Base-by-base conservation (phyloP, 306 rosid species). In the Herpetospermum pedunculosum region DNA sequence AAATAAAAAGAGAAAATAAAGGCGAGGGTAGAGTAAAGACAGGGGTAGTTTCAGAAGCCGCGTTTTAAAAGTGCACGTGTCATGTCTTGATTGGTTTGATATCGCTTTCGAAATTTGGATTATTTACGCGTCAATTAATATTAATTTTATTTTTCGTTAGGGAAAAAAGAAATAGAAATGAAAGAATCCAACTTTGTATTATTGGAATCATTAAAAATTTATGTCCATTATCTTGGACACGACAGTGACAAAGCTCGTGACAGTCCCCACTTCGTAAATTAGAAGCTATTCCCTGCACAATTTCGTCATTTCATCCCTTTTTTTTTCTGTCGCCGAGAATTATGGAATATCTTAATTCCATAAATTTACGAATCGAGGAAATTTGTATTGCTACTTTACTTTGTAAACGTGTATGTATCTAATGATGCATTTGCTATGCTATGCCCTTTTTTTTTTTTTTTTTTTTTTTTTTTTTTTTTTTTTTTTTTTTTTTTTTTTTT, bases 231-330 rank as follows among this genome's bases (percentile, higher is more conserved):
- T 69, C 67, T 52, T 68, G 81, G 87, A 88, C 44, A 71, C 80
- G 87, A 88, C 88, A 79, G 84, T 76, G 94, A 77, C 90, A 85
- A 90, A 77, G 84, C 96, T 90, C 98, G 97, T 92, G 98, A 88
- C 60, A 72, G 57, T 85, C 88, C 87, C 84, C 85, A 19, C 19
- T 44, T 55, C 29, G 92, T 77, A 77, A 81, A 78, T 83, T 43
- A 58, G 30, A 14, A 13, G n/a, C 37, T 14, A 2, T 2, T 0
- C 25, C 2, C 21, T 73, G 80, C 80, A 50, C 43, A 58, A 48
- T 80, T 77, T 78, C 46, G 77, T 75, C 18, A 18, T 55, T 57
- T 6, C 23, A 0, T 0, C 18, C 8, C 23, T 21, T 6, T 18
- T 29, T 41, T 14, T 19, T 62, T 59, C 32, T 10, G 46, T 35